A percentile compares a stretch with the other conserved stretches of the same genome.
Conservation (phyloP, 805 yeast genomes). For the Cyberlindnera petersonii region DNA sequence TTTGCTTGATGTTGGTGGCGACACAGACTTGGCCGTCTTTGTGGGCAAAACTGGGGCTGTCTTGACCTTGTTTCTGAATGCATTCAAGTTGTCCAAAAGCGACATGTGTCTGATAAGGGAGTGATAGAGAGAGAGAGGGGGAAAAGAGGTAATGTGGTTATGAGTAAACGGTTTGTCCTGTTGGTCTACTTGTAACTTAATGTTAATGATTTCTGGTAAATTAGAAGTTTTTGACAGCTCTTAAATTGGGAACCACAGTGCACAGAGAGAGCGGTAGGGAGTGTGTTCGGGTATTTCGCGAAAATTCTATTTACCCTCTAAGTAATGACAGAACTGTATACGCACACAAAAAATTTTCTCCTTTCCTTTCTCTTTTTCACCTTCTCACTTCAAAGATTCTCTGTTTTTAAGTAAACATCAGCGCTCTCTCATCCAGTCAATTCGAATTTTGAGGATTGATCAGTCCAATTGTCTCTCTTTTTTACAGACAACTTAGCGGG, state of each 20-base stretch:
- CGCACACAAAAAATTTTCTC: background rate
- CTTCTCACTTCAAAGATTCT: no score
- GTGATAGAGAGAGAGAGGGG: no score
- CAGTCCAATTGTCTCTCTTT: background rate
- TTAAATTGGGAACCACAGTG: no score
- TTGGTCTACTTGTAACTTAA: no score
- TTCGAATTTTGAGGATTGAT: constrained; percentile 2
- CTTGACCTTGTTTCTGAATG: constrained; percentile 59
- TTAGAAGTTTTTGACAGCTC: no score
- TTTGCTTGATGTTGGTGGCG: constrained; percentile 26
- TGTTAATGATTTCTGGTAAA: no score
- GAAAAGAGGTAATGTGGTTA: background rate
- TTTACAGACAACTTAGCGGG: background rate
- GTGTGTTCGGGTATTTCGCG: no score
- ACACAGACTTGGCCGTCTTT: constrained; percentile 14
- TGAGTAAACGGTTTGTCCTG: no score
- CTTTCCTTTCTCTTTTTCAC: background rate
- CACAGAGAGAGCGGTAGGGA: no score
- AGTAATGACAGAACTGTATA: no score
- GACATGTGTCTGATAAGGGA: constrained; percentile 6
- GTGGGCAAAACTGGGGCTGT: constrained; percentile 51
- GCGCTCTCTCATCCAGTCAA: constrained; percentile 2
- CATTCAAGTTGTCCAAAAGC: constrained; percentile 55
- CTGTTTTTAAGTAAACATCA: no score
- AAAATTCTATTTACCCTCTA: no score